Evolutionary conservation across 345 rosid species (phyloP), one percentile per base, ranked within the genome.

Genomic region (Gossypium australe): DNA sequence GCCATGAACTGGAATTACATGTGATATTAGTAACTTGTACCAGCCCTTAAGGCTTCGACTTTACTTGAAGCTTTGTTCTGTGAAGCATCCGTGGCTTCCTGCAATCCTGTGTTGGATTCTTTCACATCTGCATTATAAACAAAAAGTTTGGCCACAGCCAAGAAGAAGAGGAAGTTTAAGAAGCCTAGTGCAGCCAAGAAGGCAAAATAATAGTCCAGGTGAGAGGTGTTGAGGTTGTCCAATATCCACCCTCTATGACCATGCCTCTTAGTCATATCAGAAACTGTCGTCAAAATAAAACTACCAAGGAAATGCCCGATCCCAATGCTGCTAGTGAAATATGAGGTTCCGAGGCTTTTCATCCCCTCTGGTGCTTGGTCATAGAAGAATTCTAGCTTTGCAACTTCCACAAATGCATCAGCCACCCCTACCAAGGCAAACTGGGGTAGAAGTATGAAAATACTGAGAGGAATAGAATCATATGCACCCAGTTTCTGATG

Each of bases 301-400:
- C 92, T 89, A 27, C 97, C 91, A 20, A 90, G 60, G 80, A 88
- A 92, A 72, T 80, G 76, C 27, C 97, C 96, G 2, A 94, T 65
- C 11, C 90, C 93, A 18, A 90, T n/a, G 79, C 89, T 88, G 22
- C 74, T 87, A 0, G 84, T 78, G 60, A 85, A 90, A 71, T 88
- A 90, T 0, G 98, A 86, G 8, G 98, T 87, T 17, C 98, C 94
- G 0, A 94, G 80, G 64, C 97, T 88, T 67, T 94, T 92, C 98
- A 90, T 90, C 18, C 86, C 86, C 67, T 88, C 86, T 0, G 98
- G 97, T 10, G 96, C 92, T 66, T 94, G 98, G 66, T 92, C 96
- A 27, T 92, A 94, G 92, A 94, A 94, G 52, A 90, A 92, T 70
- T 94, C 97, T 25, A 92, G 58, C 85, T 94, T 94, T 1, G 98